Percentiles rank a stretch among this genome's conserved stretches.
Evolutionary conservation across 2,329 filamentous ascomycete genomes (phyloP).

Genomic region (Colletotrichum eleusines): DNA sequence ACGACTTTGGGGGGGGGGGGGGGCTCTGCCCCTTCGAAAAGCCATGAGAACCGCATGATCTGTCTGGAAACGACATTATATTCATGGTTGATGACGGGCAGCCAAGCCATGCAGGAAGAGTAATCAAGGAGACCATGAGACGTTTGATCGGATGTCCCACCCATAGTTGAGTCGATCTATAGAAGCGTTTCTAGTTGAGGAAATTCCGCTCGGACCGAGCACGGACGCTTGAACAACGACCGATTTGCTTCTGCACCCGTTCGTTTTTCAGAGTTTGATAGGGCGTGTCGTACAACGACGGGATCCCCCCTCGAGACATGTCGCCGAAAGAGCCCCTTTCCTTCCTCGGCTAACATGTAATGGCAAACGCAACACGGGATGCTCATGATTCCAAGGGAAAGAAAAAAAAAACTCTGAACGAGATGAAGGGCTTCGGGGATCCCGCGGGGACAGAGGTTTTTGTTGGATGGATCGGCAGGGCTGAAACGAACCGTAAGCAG

Average conservation of each 20-base stretch:
- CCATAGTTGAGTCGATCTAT: conserved; percentile 23
- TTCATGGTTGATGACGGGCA: neutral
- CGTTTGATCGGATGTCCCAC: conserved; percentile 40
- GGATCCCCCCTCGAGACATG: neutral
- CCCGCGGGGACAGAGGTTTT: neutral
- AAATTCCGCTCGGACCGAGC: conserved; percentile 29
- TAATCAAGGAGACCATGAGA: conserved; percentile 10
- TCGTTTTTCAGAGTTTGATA: neutral
- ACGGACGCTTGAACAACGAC: conserved; percentile 22
- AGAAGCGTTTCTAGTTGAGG: conserved; percentile 18
- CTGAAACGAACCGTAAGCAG: conserved; percentile 32
- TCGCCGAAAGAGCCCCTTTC: too few relatives aligned
- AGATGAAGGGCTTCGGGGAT: neutral
- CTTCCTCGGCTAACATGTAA: neutral
- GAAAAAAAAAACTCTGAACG: neutral
- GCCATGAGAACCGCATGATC: neutral
- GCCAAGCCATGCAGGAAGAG: neutral
- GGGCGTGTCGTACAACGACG: neutral
- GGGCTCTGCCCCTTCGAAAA: neutral
- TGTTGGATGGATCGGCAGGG: conserved; percentile 29
- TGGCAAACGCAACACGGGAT: too few relatives aligned
- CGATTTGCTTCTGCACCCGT: neutral
- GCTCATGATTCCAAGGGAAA: neutral
- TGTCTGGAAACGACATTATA: neutral
- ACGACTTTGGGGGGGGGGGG: neutral